Percentiles rank a stretch among this genome's conserved stretches.
phyloP scores from a whole-genome alignment of 2,329 filamentous ascomycete genomes.

The Westerdykella sp. region DNA sequence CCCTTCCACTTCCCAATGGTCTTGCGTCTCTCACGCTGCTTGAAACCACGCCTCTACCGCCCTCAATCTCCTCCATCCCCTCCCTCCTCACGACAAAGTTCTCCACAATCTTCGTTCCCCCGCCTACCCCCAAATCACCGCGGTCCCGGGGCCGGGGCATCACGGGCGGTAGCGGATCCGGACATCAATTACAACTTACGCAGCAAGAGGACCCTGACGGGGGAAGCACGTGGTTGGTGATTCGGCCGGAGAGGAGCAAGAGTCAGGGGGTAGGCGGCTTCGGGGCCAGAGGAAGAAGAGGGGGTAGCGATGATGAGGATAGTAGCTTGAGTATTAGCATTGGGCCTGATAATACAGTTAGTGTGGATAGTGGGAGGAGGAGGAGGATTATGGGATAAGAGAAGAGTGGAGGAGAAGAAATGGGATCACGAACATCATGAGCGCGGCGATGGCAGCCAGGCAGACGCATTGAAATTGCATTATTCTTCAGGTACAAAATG shows the following conservation, averaged over 20 bases:
- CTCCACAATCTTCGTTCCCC: conserved; percentile 26
- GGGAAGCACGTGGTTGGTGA: conserved; percentile 34
- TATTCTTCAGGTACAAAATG: too few relatives aligned
- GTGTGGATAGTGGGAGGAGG: conserved; percentile 32
- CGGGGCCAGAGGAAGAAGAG: conserved; percentile 11
- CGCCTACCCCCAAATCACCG: conserved; percentile 19
- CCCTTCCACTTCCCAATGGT: conserved; percentile 28
- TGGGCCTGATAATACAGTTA: conserved; percentile 34
- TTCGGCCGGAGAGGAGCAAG: conserved; percentile 31
- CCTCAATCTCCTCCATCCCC: conserved; percentile 24
- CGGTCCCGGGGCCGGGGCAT: conserved; percentile 17
- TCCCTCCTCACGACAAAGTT: conserved; percentile 21
- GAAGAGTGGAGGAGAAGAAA: too few relatives aligned
- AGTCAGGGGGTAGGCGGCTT: conserved; percentile 16
- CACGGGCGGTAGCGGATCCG: conserved; percentile 6
- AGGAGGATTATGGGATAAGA: conserved; percentile 23
- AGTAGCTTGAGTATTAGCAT: conserved; percentile 33
- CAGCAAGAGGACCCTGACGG: conserved; percentile 31
- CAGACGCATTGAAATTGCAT: too few relatives aligned
- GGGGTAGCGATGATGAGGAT: conserved; percentile 24
- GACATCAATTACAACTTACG: conserved; percentile 27
- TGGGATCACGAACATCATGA: too few relatives aligned
- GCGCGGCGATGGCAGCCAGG: too few relatives aligned
- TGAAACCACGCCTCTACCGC: conserved; percentile 25
- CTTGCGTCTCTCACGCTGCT: conserved; percentile 22